Evolutionary conservation across 2,329 filamentous ascomycete species (phyloP), one percentile per base, ranked within the genome.

Genomic region (Paecilomyces sp.): DNA sequence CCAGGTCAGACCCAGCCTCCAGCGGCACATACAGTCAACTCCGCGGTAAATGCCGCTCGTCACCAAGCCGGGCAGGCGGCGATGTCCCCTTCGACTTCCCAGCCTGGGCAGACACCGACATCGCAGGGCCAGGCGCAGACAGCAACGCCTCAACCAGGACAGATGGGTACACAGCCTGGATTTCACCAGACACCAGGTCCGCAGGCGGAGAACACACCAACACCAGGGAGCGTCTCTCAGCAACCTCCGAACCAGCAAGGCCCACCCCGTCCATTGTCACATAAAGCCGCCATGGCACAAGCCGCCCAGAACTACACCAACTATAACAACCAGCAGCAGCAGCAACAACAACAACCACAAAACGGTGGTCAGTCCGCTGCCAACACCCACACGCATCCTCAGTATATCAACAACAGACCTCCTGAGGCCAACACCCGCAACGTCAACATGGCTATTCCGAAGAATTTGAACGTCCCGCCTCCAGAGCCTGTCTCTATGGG

Each of bases 361-460:
- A 67, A 64, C 57, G 66, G 72, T 58, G 64, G 66, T 28, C 71
- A 74, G 41, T 60, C 71, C 12, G 64, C 70, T 41, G 66, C 64
- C 30, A 74, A 69, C 47, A 62, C 72, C n/a, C 74, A 78, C 61
- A 68, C 71, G 22, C 75, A 79, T 59, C 77, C 78, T 15, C 70
- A 70, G 25, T 77, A 77, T 60, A 72, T 78, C 25, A 68, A 73
- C 58, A 76, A 77, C 55, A 74, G 74, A 33, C 70, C 72, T 18
- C 67, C 74, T 50, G 76, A 75, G 47, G 74, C 74, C 25, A 66
- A 70, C 2, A 68, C 73, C 8, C 79, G 78, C 54, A 76, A 82
- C 65, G 77, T 81, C 54, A 92, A 91, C 72, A 89, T 94, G 79
- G 87, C 88, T 0, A 96, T 96, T 56, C 88, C 91, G 2, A 96